Evolutionary conservation across 345 rosid species (phyloP).

Genomic region (Sisymbrium irio): DNA sequence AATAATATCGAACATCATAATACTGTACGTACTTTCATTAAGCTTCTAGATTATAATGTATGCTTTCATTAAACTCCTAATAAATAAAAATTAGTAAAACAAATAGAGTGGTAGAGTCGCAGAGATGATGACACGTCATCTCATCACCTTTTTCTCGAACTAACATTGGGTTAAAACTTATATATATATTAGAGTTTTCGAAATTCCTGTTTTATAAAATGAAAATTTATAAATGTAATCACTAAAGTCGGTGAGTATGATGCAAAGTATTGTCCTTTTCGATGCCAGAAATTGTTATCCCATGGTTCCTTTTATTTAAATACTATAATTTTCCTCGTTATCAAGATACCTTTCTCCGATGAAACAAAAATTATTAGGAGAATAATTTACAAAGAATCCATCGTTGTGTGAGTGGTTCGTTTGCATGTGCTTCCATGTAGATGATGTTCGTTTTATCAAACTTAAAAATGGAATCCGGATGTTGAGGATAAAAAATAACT

Average conservation of each 20-base stretch:
- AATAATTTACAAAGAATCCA: neutral
- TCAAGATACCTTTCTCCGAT: slow-evolving; percentile 21
- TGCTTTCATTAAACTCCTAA: neutral
- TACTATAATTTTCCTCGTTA: slow-evolving; percentile 16
- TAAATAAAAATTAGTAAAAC: neutral
- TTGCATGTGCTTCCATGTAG: neutral
- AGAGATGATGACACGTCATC: slow-evolving; percentile 16
- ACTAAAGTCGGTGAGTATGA: slow-evolving; percentile 36
- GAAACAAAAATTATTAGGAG: neutral
- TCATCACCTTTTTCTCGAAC: slow-evolving; percentile 15
- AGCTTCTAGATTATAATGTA: slow-evolving; percentile 2
- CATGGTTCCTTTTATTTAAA: slow-evolving; percentile 14
- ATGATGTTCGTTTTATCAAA: neutral
- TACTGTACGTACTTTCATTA: neutral
- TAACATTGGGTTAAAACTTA: slow-evolving; percentile 10
- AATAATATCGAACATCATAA: neutral
- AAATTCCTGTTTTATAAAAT: slow-evolving; percentile 3
- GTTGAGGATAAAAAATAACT: neutral
- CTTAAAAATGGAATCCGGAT: neutral
- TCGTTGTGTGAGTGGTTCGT: neutral
- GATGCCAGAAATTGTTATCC: slow-evolving; percentile 14
- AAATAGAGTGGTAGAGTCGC: neutral
- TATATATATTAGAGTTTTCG: neutral
- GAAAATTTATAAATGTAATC: neutral
- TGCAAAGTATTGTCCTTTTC: slow-evolving; percentile 40